These are phyloP conservation scores for Phytophthora aleatoria DNA, from an alignment of 352 stramenopile genomes.

Conservation along the genomic window DNA sequence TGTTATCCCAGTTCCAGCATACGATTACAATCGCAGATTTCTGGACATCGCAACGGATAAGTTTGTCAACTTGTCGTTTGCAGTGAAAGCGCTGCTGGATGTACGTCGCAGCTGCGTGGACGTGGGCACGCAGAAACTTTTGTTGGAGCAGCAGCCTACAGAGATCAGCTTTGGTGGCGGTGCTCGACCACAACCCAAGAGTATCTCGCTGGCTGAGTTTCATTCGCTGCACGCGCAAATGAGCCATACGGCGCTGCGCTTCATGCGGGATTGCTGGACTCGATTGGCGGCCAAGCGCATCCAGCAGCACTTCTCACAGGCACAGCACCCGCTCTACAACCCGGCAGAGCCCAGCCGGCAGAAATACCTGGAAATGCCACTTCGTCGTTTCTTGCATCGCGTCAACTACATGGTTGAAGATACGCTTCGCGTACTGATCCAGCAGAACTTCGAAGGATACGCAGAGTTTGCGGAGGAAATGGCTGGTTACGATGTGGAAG, in stretches of 20 bases:
- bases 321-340: slow-evolving; percentile 65
- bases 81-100: slow-evolving; percentile 74
- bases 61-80: slow-evolving; percentile 75
- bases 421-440: slow-evolving; percentile 63
- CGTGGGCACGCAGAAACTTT: slow-evolving; percentile 59
- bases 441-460: slow-evolving; percentile 76
- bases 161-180: slow-evolving; percentile 63
- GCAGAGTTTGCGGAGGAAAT: slow-evolving; percentile 72
- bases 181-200: slow-evolving; percentile 45
- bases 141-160: slow-evolving; percentile 69
- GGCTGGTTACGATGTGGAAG: slow-evolving; percentile 57
- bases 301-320: slow-evolving; percentile 61
- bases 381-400: slow-evolving; percentile 67
- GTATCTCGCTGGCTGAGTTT: slow-evolving; percentile 79
- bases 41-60: slow-evolving; percentile 59
- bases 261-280: slow-evolving; percentile 84
- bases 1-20: slow-evolving; percentile 53
- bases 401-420: slow-evolving; percentile 88
- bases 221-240: slow-evolving; percentile 69
- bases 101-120: slow-evolving; percentile 74
- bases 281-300: slow-evolving; percentile 75
- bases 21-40: slow-evolving; percentile 80
- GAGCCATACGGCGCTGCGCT: slow-evolving; percentile 69
- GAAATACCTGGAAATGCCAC: slow-evolving; percentile 64
- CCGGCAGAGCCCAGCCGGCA: slow-evolving; percentile 65